phyloP scores from a whole-genome alignment of 1,284 basidiomycete genomes.

The Leccinum pachyderme region DNA sequence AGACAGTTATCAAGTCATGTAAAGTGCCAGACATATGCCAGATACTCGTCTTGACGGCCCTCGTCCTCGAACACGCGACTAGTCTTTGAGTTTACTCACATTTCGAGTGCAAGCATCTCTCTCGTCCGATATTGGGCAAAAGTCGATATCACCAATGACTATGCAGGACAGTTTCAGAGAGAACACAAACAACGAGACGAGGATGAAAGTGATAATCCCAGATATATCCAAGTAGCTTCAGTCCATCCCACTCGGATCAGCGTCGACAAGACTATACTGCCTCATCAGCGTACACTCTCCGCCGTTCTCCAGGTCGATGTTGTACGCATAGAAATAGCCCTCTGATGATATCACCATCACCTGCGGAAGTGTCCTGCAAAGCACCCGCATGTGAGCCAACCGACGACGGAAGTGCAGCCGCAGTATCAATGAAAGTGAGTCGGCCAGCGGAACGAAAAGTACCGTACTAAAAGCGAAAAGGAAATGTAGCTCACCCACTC shows the following conservation, averaged over 20 bases:
- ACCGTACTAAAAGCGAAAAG: neutral
- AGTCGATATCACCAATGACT: neutral
- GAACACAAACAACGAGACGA: neutral
- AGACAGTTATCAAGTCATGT: neutral
- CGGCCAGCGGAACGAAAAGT: neutral
- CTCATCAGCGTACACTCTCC: slow-evolving; percentile 95
- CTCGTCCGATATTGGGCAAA: neutral
- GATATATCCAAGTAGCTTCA: neutral
- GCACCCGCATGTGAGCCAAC: neutral
- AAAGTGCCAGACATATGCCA: neutral
- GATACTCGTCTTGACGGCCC: neutral
- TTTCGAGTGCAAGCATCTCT: neutral
- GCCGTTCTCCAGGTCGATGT: slow-evolving; percentile 93
- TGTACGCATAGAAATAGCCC: slow-evolving; percentile 94
- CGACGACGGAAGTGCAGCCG: neutral
- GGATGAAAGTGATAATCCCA: neutral
- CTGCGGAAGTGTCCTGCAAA: slow-evolving; percentile 82
- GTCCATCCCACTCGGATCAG: slow-evolving; percentile 30
- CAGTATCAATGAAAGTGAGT: neutral
- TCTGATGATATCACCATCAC: slow-evolving; percentile 97
- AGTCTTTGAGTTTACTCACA: neutral
- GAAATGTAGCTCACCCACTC: slow-evolving; percentile 63
- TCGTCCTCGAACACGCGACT: neutral
- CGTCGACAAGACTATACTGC: slow-evolving; percentile 70
- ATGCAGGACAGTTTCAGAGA: neutral